Evolutionary conservation across 1,284 basidiomycete species (phyloP), one percentile per base, ranked within the genome.

Genomic region (Apiotrichum akiyoshidainum): DNA sequence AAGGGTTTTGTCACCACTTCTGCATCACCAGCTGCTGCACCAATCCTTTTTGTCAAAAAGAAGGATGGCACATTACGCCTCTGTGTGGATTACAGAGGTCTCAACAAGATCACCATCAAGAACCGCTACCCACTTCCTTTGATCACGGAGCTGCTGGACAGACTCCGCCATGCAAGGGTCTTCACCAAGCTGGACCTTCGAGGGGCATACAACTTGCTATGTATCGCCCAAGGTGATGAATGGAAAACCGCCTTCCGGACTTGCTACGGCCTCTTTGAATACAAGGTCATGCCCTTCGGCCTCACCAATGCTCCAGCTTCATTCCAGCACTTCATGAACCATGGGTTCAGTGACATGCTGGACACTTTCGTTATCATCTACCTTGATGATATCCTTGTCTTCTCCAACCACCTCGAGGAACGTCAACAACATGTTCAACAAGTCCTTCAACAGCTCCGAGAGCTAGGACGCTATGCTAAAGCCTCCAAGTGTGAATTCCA

Each of bases 401-500:
- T 71, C 44, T 6, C 71, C 78, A 0, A 79, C 73, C 26, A 79
- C 82, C 13, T 61, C 71, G 1, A n/a, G n/a, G n/a, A n/a, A n/a
- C 76, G 77, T 50, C 14, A 34, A 0, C 3, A 31, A 4, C 70
- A 75, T 46, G n/a, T 78, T 17, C 21, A 41, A 1, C 14, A 55
- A 21, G 79, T 83, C 1, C 68, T 83, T 7, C 48, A 73, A 13
- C 52, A 69, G 2, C 71, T 83, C 0, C 48, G 67, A 0, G 47
- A 71, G 5, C 52, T 75, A 50, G 52, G 67, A 0, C 68, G 82
- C 0, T 80, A 66, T 60, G 58, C 74, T 3, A 79, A 79, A 37
- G 50, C 74, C 0, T 68, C 76, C 33, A 82, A 83, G 61, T 81
- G 80, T 63, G 63, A 73, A 37, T 81, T 80, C 60, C 59, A 71